Evolutionary conservation across 1,284 basidiomycete species (phyloP).

Genomic region (Cerioporus squamosus): DNA sequence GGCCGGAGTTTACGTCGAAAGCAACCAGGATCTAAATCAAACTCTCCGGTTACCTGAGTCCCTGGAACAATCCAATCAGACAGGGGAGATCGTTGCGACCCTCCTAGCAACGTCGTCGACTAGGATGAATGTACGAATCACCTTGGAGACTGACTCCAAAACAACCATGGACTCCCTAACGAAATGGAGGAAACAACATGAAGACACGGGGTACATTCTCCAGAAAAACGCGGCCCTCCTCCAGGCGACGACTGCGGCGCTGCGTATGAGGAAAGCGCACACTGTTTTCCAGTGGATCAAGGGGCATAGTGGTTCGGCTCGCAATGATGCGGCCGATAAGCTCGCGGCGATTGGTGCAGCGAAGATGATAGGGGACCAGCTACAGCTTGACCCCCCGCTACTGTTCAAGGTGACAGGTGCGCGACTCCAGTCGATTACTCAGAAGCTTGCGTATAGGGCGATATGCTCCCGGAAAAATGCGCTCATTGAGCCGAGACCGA

Average conservation of each 20-base stretch:
- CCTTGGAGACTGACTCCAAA: conserved; percentile 10
- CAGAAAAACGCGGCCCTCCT: neutral
- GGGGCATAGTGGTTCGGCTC: conserved; percentile 25
- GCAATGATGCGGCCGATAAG: conserved; percentile 31
- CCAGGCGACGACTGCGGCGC: neutral
- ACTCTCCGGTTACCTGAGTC: neutral
- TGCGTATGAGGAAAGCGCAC: conserved; percentile 18
- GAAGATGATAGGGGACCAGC: neutral
- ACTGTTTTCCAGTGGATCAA: conserved; percentile 34
- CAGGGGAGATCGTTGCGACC: conserved; percentile 12
- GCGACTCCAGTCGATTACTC: conserved; percentile 29
- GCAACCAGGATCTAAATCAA: neutral
- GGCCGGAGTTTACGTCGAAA: conserved; percentile 11
- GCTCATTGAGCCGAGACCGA: neutral
- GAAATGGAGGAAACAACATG: neutral
- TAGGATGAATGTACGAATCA: neutral
- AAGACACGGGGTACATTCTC: conserved; percentile 11
- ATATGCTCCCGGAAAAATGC: conserved; percentile 11
- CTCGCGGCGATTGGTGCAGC: conserved; percentile 25
- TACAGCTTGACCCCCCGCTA: neutral
- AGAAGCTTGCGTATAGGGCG: conserved; percentile 32
- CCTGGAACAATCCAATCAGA: conserved; percentile 16
- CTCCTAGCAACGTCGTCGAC: neutral
- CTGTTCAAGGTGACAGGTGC: conserved; percentile 17
- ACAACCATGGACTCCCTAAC: conserved; percentile 1